Percentiles rank a stretch among this genome's conserved stretches.
Conservation (phyloP, 306 rosid genomes). For the Rubus idaeus region DNA sequence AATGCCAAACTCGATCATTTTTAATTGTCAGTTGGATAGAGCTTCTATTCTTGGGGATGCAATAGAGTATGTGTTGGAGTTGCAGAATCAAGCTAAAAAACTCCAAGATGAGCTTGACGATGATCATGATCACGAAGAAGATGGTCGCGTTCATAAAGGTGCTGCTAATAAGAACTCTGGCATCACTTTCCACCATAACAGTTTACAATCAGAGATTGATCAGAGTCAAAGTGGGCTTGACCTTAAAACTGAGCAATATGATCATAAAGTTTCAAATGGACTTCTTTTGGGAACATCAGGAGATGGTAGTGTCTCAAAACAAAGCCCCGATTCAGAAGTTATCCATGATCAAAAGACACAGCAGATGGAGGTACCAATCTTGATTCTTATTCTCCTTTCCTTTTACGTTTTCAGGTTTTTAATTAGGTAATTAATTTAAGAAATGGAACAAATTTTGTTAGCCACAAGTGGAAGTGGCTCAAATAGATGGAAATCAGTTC, state of each 20-base stretch:
- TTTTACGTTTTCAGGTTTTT: not conserved
- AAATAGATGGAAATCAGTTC: conserved; percentile 73
- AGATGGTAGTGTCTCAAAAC: conserved; percentile 42
- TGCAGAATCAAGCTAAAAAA: conserved; percentile 68
- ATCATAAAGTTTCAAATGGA: conserved; percentile 30
- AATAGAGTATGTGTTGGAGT: conserved; percentile 68
- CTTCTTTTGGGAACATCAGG: conserved; percentile 43
- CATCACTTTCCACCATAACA: conserved; percentile 22
- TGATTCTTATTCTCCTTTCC: not conserved
- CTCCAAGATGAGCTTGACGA: conserved; percentile 76
- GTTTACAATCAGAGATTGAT: conserved; percentile 33
- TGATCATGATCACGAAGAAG: conserved; percentile 42
- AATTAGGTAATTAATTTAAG: not conserved
- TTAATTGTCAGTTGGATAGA: conserved; percentile 49
- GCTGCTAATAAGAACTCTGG: conserved; percentile 27
- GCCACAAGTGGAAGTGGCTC: conserved; percentile 94
- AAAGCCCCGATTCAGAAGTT: conserved; percentile 44
- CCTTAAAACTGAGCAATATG: conserved; percentile 31
- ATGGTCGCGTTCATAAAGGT: conserved; percentile 26
- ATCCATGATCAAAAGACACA: conserved; percentile 57
- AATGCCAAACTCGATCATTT: not conserved
- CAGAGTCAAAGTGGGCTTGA: conserved; percentile 28
- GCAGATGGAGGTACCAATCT: conserved; percentile 68
- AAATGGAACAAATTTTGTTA: conserved; percentile 36
- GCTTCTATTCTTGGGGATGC: conserved; percentile 87